Evolutionary conservation across 345 rosid genomes (phyloP).

Genomic region (Moricandia arvensis): DNA sequence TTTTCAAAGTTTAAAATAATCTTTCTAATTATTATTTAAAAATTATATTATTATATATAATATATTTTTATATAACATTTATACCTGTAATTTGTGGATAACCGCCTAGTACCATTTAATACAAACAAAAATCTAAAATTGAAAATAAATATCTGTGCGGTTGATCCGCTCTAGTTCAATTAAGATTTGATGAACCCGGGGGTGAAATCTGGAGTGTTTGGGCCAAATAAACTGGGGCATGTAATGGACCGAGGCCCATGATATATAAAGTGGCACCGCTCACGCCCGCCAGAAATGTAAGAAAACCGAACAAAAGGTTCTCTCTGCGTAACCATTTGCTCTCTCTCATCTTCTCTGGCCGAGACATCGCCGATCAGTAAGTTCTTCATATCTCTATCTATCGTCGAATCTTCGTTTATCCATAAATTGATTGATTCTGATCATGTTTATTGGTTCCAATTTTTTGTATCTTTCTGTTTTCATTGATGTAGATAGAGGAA

Average conservation of each 20-base stretch:
- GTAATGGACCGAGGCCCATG: slow-evolving; percentile 20
- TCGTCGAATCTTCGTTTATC: background rate
- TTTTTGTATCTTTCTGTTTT: background rate
- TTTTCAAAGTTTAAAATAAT: too few relatives aligned
- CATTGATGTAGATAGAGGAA: background rate
- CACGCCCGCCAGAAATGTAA: slow-evolving; percentile 19
- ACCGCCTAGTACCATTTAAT: too few relatives aligned
- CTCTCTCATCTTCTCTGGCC: slow-evolving; percentile 21
- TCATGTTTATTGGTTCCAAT: background rate
- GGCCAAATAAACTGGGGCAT: background rate
- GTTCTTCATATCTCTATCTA: background rate
- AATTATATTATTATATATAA: too few relatives aligned
- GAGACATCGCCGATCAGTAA: slow-evolving; percentile 31
- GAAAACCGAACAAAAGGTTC: slow-evolving; percentile 15
- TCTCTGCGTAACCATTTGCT: slow-evolving; percentile 13
- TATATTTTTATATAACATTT: too few relatives aligned
- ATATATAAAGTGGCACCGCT: slow-evolving; percentile 10
- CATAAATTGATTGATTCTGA: background rate
- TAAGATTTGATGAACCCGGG: too few relatives aligned
- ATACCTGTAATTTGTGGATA: too few relatives aligned
- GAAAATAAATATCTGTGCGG: too few relatives aligned
- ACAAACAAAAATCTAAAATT: too few relatives aligned
- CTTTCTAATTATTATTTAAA: too few relatives aligned
- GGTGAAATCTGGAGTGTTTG: background rate
- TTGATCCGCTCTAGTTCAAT: too few relatives aligned